These are phyloP conservation scores for Crataegus laevigata DNA, from an alignment of 306 rosid species.

Conservation along the genomic window DNA sequence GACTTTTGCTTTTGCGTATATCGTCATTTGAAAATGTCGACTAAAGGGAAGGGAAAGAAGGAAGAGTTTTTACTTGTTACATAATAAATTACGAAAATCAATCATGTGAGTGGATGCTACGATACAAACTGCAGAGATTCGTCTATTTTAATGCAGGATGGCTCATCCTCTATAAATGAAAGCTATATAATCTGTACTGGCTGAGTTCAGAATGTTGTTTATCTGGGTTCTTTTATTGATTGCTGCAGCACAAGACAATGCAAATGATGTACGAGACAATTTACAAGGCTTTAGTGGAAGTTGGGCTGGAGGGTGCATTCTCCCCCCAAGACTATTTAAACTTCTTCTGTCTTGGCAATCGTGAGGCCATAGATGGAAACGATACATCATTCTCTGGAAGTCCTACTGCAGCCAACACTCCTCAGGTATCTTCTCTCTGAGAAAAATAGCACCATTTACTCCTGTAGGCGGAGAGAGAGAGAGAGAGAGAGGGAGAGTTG, in stretches of 20 bases:
- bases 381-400: conserved; percentile 33
- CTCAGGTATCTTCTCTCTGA: conserved; percentile 47
- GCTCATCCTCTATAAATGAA: not conserved
- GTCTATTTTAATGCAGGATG: not conserved
- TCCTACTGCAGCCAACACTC: conserved; percentile 61
- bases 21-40: not conserved
- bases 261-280: conserved; percentile 96
- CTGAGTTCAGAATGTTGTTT: conserved; percentile 9
- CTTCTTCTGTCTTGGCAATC: conserved; percentile 95
- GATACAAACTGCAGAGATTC: not conserved
- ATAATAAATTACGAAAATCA: too few species aligned
- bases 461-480: not conserved
- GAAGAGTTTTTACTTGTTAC: too few species aligned
- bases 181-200: not conserved
- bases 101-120: not conserved
- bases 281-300: conserved; percentile 79
- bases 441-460: not conserved
- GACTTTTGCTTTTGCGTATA: not conserved
- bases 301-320: conserved; percentile 70
- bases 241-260: conserved; percentile 85
- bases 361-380: conserved; percentile 53
- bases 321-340: conserved; percentile 90
- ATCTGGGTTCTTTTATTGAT: not conserved
- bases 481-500: not conserved
- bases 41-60: not conserved